Percentiles rank a stretch among this genome's conserved stretches.
Conservation (phyloP, 768 basidiomycete species). For the Mycena polygramma region DNA sequence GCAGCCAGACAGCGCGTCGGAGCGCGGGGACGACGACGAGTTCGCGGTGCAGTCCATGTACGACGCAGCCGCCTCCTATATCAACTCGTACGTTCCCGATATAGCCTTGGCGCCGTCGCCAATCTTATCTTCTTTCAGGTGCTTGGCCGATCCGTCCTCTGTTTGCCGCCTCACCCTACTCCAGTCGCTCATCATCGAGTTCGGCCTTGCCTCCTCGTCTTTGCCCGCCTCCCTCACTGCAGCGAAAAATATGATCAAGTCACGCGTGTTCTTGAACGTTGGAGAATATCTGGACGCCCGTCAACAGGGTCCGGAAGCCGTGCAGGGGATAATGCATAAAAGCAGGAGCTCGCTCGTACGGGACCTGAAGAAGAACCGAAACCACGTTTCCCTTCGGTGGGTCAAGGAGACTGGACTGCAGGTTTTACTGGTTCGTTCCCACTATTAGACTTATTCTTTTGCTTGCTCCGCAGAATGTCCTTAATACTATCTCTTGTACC, state of each 20-base stretch:
- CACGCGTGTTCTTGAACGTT: constrained; percentile 77
- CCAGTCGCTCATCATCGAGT: constrained; percentile 82
- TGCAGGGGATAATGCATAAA: constrained; percentile 73
- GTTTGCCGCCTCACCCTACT: constrained; percentile 70
- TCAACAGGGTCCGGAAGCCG: constrained; percentile 70
- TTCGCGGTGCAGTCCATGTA: constrained; percentile 54
- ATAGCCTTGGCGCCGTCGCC: background rate
- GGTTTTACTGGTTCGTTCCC: constrained; percentile 71
- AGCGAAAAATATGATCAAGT: constrained; percentile 77
- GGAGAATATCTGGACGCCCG: constrained; percentile 80
- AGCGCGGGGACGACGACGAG: constrained; percentile 48
- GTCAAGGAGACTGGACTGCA: constrained; percentile 75
- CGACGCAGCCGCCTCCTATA: constrained; percentile 70
- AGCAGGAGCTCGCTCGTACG: constrained; percentile 72
- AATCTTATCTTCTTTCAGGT: constrained; percentile 49
- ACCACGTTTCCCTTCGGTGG: constrained; percentile 62
- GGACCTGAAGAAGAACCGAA: constrained; percentile 65
- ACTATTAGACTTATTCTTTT: background rate
- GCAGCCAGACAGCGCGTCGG: constrained; percentile 41
- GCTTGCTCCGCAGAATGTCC: background rate
- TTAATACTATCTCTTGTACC: constrained; percentile 5
- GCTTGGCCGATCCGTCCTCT: constrained; percentile 62
- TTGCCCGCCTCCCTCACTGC: constrained; percentile 73
- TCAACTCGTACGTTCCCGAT: constrained; percentile 66
- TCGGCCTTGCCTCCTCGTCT: constrained; percentile 68